A percentile compares a stretch with the other conserved stretches of the same genome.
Evolutionary conservation across 2,329 filamentous ascomycete species (phyloP).

Genomic region (Pyrenophora seminiperda): DNA sequence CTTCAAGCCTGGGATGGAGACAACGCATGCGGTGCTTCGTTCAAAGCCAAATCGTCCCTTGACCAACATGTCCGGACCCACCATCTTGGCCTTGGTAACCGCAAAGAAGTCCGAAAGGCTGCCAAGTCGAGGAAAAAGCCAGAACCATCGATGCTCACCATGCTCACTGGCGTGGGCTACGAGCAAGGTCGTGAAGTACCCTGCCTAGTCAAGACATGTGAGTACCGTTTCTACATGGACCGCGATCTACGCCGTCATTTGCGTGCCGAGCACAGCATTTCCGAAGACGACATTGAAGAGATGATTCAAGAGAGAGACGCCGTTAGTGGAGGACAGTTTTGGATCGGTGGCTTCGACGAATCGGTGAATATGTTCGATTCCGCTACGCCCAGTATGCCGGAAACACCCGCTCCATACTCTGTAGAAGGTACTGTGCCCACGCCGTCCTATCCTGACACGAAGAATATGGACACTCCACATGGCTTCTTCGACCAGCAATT

Average conservation of each 20-base stretch:
- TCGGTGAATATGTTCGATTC: conserved; percentile 28
- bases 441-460: conserved; percentile 5
- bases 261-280: conserved; percentile 51
- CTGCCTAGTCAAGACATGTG: conserved; percentile 59
- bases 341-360: conserved; percentile 50
- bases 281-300: conserved; percentile 44
- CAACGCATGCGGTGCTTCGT: conserved; percentile 74
- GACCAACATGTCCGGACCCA: conserved; percentile 84
- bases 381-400: conserved; percentile 38
- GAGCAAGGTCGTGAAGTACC: conserved; percentile 55
- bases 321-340: conserved; percentile 52
- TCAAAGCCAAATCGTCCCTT: conserved; percentile 76
- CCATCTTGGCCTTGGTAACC: conserved; percentile 68
- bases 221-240: conserved; percentile 61
- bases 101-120: conserved; percentile 43
- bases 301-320: conserved; percentile 50
- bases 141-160: conserved; percentile 44
- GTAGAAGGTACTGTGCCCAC: conserved; percentile 12
- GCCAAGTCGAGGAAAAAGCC: conserved; percentile 45
- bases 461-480: conserved; percentile 1
- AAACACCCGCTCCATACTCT: conserved; percentile 38
- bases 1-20: conserved; percentile 67
- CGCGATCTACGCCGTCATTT: conserved; percentile 63
- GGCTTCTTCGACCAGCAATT: conserved; percentile 17
- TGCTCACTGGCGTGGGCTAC: conserved; percentile 64